Conservation (phyloP, 139 green algal species). For the Auxenochlorella protothecoides region DNA sequence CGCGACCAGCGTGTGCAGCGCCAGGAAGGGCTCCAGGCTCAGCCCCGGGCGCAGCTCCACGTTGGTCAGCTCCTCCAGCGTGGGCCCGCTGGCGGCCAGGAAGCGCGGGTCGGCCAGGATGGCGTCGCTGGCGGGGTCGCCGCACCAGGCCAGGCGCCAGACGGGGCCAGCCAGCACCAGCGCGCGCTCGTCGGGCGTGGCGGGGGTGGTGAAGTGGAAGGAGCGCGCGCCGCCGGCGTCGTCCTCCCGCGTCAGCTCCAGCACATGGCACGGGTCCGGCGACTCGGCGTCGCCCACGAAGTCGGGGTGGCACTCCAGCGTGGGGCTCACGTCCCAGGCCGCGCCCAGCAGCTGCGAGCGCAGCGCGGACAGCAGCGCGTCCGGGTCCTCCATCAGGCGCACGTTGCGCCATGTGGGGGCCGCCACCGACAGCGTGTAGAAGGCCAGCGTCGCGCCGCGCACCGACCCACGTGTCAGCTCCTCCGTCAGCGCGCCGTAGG, state of each 20-base stretch:
- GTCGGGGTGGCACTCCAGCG: conserved; percentile 1
- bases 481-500: too few species aligned
- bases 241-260: conserved; percentile 10
- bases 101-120: conserved; percentile 9
- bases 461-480: too few species aligned
- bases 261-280: conserved; percentile 6
- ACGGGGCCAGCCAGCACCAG: conserved; percentile 2
- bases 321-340: conserved; percentile 5
- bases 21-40: too few species aligned
- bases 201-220: conserved; percentile 13
- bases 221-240: neutral
- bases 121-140: neutral
- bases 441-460: too few species aligned
- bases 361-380: neutral
- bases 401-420: neutral
- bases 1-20: too few species aligned
- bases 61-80: conserved; percentile 8
- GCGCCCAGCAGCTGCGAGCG: neutral
- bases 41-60: conserved; percentile 1
- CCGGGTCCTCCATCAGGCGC: neutral
- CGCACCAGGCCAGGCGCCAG: conserved; percentile 12
- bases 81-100: neutral
- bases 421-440: neutral
- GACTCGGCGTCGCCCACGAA: conserved; percentile 7
- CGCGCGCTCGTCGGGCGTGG: neutral